Conservation (phyloP, 257 asterid species). For the Capsicum chinense region DNA sequence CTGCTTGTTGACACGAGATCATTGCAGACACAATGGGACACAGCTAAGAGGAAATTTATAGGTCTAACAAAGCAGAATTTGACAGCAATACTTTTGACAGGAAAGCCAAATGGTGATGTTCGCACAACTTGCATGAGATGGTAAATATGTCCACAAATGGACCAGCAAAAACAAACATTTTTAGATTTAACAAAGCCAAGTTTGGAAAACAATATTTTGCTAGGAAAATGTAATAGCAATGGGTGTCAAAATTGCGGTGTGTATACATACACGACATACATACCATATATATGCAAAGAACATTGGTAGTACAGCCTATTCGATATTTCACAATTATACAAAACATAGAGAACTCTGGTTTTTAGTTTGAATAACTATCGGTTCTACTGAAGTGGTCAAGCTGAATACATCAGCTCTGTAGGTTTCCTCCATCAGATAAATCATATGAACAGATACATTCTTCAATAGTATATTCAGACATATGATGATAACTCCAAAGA, state of each 20-base stretch:
- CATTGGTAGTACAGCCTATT: neutral
- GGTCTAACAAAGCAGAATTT: neutral
- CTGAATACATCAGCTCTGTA: neutral
- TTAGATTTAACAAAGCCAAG: neutral
- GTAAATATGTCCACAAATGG: slow-evolving; percentile 24
- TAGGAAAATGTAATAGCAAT: neutral
- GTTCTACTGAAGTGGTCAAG: slow-evolving; percentile 1
- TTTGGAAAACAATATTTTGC: slow-evolving; percentile 1
- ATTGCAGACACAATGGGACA: slow-evolving; percentile 12
- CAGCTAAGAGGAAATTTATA: slow-evolving; percentile 3
- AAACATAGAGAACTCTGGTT: slow-evolving; percentile 4
- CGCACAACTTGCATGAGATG: slow-evolving; percentile 1
- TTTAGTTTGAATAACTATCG: neutral
- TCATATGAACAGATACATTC: slow-evolving; percentile 13
- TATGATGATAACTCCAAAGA: neutral
- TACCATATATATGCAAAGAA: neutral
- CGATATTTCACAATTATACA: neutral
- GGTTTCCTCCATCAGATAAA: slow-evolving; percentile 2
- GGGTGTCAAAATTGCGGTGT: neutral
- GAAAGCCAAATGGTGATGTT: neutral
- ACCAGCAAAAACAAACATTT: slow-evolving; percentile 7
- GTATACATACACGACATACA: neutral
- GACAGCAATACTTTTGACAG: neutral
- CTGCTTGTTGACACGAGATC: neutral
- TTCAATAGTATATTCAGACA: slow-evolving; percentile 18